phyloP scores from a whole-genome alignment of 306 rosid genomes.

The Potentilla sterilis region DNA sequence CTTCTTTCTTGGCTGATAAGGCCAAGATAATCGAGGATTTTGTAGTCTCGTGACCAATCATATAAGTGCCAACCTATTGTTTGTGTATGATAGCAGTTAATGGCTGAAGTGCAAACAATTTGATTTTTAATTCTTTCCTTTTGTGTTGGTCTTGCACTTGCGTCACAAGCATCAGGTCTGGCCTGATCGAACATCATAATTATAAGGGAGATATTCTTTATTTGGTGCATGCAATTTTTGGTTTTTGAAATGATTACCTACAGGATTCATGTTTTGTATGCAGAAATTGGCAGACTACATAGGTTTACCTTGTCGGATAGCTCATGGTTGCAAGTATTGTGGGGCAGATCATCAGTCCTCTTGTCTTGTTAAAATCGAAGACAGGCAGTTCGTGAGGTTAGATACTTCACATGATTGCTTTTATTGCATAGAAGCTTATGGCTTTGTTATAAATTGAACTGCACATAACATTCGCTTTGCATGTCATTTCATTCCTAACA shows the following conservation, averaged over 20 bases:
- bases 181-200: slow-evolving; percentile 12
- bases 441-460: not conserved
- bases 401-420: slow-evolving; percentile 21
- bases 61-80: not conserved
- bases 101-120: not conserved
- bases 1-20: not conserved
- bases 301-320: slow-evolving; percentile 98
- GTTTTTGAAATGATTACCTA: not conserved
- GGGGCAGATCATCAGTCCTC: slow-evolving; percentile 91
- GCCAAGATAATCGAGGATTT: not conserved
- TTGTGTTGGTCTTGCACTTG: not conserved
- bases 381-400: slow-evolving; percentile 63
- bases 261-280: slow-evolving; percentile 25
- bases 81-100: not conserved
- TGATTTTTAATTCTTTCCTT: not conserved
- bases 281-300: slow-evolving; percentile 95
- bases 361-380: slow-evolving; percentile 85
- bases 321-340: slow-evolving; percentile 94
- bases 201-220: not conserved
- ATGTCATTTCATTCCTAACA: slow-evolving; percentile 8
- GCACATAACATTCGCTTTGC: not conserved
- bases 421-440: slow-evolving; percentile 7
- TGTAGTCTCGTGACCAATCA: not conserved
- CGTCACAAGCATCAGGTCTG: not conserved
- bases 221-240: not conserved